Evolutionary conservation across 2,329 filamentous ascomycete genomes (phyloP).

Genomic region (Alternaria brassicae): DNA sequence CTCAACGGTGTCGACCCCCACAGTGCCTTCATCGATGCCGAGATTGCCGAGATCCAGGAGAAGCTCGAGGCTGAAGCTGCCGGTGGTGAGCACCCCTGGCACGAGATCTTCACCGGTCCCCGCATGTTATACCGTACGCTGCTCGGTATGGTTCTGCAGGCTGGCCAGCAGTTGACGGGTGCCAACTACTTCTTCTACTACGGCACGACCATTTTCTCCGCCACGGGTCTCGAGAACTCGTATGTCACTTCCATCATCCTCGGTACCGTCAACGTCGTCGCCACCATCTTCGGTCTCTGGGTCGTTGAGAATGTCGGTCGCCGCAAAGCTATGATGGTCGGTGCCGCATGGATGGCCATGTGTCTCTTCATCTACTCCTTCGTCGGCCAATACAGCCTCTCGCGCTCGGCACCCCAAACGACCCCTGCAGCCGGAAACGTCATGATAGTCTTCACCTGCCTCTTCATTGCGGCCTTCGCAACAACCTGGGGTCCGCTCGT

Average conservation of each 20-base stretch:
- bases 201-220: slow-evolving; percentile 56
- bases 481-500: slow-evolving; percentile 75
- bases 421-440: slow-evolving; percentile 61
- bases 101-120: slow-evolving; percentile 70
- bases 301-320: slow-evolving; percentile 58
- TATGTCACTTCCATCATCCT: slow-evolving; percentile 59
- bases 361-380: slow-evolving; percentile 66
- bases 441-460: slow-evolving; percentile 72
- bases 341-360: slow-evolving; percentile 57
- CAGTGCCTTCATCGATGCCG: slow-evolving; percentile 60
- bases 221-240: slow-evolving; percentile 52
- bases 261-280: slow-evolving; percentile 58
- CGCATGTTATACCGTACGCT: slow-evolving; percentile 72
- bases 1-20: slow-evolving; percentile 63
- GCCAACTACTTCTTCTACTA: slow-evolving; percentile 61
- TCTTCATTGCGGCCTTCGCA: slow-evolving; percentile 71
- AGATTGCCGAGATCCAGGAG: slow-evolving; percentile 63
- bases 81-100: slow-evolving; percentile 46
- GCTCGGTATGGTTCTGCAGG: slow-evolving; percentile 68
- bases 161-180: slow-evolving; percentile 72
- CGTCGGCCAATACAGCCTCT: slow-evolving; percentile 52
- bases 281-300: slow-evolving; percentile 55
- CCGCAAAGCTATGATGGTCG: slow-evolving; percentile 55
- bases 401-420: slow-evolving; percentile 42
- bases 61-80: slow-evolving; percentile 62